Percentiles rank a stretch among this genome's conserved stretches.
Conservation (phyloP, 345 rosid species). For the Ricinus communis region DNA sequence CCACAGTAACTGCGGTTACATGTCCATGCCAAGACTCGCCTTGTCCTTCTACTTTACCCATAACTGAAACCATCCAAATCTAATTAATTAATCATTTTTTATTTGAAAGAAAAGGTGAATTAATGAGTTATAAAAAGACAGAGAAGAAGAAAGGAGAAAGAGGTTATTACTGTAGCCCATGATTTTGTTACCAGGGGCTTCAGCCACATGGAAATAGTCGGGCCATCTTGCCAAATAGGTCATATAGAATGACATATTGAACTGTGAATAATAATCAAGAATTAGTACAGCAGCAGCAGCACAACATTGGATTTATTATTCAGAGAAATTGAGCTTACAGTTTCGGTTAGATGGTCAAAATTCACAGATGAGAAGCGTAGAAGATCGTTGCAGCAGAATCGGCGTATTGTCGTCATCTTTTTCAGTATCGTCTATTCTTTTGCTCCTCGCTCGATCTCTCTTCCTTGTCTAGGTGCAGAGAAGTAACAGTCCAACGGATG, state of each 20-base stretch:
- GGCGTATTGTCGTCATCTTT: slow-evolving; percentile 80
- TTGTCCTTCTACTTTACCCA: slow-evolving; percentile 97
- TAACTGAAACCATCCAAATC: slow-evolving; percentile 48
- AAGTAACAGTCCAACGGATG: no score
- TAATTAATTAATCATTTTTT: not conserved
- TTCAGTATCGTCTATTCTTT: not conserved
- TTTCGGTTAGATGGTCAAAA: slow-evolving; percentile 93
- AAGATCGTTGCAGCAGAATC: slow-evolving; percentile 93
- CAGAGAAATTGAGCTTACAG: slow-evolving; percentile 41
- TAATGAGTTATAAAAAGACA: not conserved
- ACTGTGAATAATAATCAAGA: slow-evolving; percentile 39
- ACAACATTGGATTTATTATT: not conserved
- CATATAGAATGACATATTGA: slow-evolving; percentile 97
- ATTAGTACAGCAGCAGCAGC: not conserved
- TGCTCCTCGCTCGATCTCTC: no score
- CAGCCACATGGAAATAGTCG: slow-evolving; percentile 91
- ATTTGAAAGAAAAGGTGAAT: no score
- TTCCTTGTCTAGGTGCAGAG: no score
- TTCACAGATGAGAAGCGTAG: slow-evolving; percentile 82
- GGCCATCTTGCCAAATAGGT: slow-evolving; percentile 97
- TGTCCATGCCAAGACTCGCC: slow-evolving; percentile 99
- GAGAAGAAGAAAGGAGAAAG: slow-evolving; percentile 2
- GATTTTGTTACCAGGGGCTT: slow-evolving; percentile 66
- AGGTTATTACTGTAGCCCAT: slow-evolving; percentile 81
- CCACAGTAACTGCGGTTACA: slow-evolving; percentile 92